A percentile compares a stretch with the other conserved stretches of the same genome.
phyloP scores from a whole-genome alignment of 305 asterid species.

The Fraxinus nigra region DNA sequence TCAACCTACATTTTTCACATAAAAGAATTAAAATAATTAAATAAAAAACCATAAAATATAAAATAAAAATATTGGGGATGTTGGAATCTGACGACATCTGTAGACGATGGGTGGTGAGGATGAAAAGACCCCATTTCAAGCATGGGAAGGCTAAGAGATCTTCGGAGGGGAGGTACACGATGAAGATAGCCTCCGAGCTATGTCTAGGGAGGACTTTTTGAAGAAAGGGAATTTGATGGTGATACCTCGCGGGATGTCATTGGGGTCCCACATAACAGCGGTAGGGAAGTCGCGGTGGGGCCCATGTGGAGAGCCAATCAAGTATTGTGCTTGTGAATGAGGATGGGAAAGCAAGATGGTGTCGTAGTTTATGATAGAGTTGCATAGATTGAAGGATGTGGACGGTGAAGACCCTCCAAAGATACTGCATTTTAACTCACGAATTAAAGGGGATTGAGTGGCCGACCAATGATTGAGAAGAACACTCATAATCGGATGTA shows the following conservation, averaged over 20 bases:
- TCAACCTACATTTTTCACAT: too few species aligned
- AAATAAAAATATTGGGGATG: too few species aligned
- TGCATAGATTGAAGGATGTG: slow-evolving; percentile 79
- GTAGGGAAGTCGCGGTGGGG: slow-evolving; percentile 66
- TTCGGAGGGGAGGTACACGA: background rate
- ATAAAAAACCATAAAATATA: too few species aligned
- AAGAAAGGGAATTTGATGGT: slow-evolving; percentile 50
- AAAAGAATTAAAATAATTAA: too few species aligned
- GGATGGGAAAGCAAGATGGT: slow-evolving; percentile 37
- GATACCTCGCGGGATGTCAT: slow-evolving; percentile 78
- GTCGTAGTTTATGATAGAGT: slow-evolving; percentile 78
- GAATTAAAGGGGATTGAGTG: slow-evolving; percentile 90
- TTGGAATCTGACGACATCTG: too few species aligned
- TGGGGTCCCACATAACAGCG: slow-evolving; percentile 84
- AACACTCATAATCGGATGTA: slow-evolving; percentile 91
- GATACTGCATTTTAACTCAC: slow-evolving; percentile 82
- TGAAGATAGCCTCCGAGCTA: slow-evolving; percentile 34
- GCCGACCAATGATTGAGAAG: slow-evolving; percentile 67
- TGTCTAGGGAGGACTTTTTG: slow-evolving; percentile 42
- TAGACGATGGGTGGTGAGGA: too few species aligned
- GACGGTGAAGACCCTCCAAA: slow-evolving; percentile 93
- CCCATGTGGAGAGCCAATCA: slow-evolving; percentile 42
- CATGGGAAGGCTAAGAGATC: too few species aligned
- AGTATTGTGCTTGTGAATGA: slow-evolving; percentile 38
- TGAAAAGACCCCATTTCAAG: too few species aligned